phyloP scores from a whole-genome alignment of 768 basidiomycete genomes.

The Ramaria rubella region DNA sequence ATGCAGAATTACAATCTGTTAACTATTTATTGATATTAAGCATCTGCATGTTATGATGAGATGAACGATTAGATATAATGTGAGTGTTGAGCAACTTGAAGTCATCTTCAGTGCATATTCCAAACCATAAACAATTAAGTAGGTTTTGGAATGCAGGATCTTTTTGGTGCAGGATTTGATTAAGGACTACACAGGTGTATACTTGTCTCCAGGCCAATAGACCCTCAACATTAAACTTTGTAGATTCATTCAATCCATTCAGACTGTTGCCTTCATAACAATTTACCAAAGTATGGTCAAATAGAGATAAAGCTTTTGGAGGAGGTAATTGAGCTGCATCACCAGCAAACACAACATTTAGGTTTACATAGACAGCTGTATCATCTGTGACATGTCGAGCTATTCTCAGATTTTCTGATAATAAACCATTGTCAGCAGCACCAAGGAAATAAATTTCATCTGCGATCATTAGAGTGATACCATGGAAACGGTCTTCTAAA shows the following conservation, averaged over 20 bases:
- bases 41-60: not conserved
- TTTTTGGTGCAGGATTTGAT: constrained; percentile 18
- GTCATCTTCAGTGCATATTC: constrained; percentile 13
- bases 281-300: constrained; percentile 7
- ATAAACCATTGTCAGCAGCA: not conserved
- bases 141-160: constrained; percentile 7
- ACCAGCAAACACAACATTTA: constrained; percentile 3
- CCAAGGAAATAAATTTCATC: constrained; percentile 3
- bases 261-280: constrained; percentile 7
- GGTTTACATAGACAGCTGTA: not conserved
- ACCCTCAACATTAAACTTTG: constrained; percentile 10
- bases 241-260: constrained; percentile 12
- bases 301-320: not conserved
- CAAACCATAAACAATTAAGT: constrained; percentile 10
- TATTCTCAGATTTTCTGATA: not conserved
- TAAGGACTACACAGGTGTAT: constrained; percentile 11
- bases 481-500: not conserved
- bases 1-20: not conserved
- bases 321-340: not conserved
- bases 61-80: constrained; percentile 12
- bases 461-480: not conserved
- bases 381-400: not conserved
- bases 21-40: not conserved
- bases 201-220: constrained; percentile 12
- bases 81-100: constrained; percentile 13